These are phyloP conservation scores for Plantago coronopus DNA, from an alignment of 305 asterid species.

Conservation along the genomic window DNA sequence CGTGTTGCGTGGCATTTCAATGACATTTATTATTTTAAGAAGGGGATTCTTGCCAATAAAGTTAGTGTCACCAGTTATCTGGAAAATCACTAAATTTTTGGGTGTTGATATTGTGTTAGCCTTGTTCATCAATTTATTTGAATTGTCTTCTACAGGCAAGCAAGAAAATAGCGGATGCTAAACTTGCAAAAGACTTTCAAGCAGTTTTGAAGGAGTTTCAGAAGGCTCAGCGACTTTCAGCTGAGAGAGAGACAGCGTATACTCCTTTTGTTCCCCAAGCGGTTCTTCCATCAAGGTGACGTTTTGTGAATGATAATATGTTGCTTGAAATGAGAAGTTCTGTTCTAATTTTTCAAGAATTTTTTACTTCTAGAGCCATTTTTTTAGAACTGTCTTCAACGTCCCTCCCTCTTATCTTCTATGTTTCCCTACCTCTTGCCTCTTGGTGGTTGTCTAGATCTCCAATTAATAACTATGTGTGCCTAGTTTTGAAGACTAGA, in stretches of 20 bases:
- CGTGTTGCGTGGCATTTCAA: not conserved
- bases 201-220: slow-evolving; percentile 89
- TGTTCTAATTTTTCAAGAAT: not conserved
- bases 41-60: not conserved
- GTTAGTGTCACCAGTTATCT: not conserved
- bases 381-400: too few species aligned
- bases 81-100: too few species aligned
- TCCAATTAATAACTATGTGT: too few species aligned
- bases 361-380: not conserved
- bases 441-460: too few species aligned
- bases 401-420: too few species aligned
- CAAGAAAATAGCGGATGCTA: slow-evolving; percentile 90
- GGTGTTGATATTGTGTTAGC: too few species aligned
- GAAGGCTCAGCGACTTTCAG: slow-evolving; percentile 87
- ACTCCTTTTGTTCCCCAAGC: slow-evolving; percentile 66
- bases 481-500: too few species aligned
- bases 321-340: slow-evolving; percentile 1
- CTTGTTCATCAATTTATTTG: not conserved
- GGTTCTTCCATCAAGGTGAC: slow-evolving; percentile 60
- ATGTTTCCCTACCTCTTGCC: too few species aligned
- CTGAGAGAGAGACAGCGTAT: slow-evolving; percentile 94
- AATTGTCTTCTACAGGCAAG: slow-evolving; percentile 48
- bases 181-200: slow-evolving; percentile 95
- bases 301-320: not conserved
- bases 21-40: too few species aligned